Evolutionary conservation across 805 yeast genomes (phyloP), one percentile per base, ranked within the genome.

Genomic region (Cyberlindnera samutprakarnensis): DNA sequence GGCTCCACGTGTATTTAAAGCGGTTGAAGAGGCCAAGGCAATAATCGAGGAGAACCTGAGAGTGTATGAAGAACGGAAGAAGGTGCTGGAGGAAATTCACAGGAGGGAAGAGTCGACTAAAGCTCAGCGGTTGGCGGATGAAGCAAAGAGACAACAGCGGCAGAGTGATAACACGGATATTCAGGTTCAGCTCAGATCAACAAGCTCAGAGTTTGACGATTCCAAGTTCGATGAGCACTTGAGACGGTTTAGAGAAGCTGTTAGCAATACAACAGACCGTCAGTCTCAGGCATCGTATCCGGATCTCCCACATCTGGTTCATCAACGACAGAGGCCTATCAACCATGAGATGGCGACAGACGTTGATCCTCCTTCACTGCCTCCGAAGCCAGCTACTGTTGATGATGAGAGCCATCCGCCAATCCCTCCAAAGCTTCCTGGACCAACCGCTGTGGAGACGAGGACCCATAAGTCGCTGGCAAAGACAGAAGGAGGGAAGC

Each of bases 401-500:
- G 23, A 14, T 11, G 23, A 17, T n/a, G 19, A 15, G 22, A 23
- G 25, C n/a, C 27, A 1, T 9, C 18, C 6, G 8, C 18, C 9
- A 18, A 13, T 14, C 9, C 19, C 20, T 16, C 27, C 14, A 18
- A 6, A 14, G 14, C 17, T 19, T 14, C 8, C 12, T 12, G 18
- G 14, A 27, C 10, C 18, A 13, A 18, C 17, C 9, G n/a, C n/a
- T n/a, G 14, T 7, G 6, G 8, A 19, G 18, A 27, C 16, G 11
- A 31, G 38, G 5, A 41, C 53, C 9, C 72, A 68, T 41, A 61
- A 59, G 39, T 57, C 65, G 0, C 56, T 54, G 17, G 59, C 62
- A 31, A 51, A 48, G 26, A 72, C 78, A 1, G 82, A 75, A 44
- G 70, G 68, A n/a, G 79, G 80, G 1, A 58, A 58, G 8, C 71